Percentiles rank a stretch among this genome's conserved stretches.
These are phyloP conservation scores for Parietichytrium sp. DNA, from an alignment of 108 stramenopile species.

Conservation along the genomic window DNA sequence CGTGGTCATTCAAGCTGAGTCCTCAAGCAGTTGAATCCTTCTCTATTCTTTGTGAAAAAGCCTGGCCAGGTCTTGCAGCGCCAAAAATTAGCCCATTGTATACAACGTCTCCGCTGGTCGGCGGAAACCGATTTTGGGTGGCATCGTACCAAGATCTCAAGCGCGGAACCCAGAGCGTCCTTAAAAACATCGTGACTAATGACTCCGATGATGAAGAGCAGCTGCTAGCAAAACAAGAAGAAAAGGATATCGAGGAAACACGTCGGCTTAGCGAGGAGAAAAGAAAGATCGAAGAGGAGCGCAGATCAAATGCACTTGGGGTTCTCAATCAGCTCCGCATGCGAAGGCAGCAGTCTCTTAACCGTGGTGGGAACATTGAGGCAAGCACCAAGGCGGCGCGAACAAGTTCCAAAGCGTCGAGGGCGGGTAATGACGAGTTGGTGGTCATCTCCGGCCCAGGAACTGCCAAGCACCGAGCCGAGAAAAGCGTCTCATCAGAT, in stretches of 20 bases:
- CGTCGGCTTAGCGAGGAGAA: neutral
- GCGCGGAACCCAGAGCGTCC: neutral
- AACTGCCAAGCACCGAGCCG: no score
- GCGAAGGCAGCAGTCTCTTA: no score
- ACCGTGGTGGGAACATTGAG: no score
- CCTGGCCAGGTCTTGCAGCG: slow-evolving; percentile 8
- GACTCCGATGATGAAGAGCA: neutral
- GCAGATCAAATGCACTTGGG: no score
- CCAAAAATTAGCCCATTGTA: neutral
- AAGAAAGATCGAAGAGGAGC: neutral
- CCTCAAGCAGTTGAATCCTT: neutral
- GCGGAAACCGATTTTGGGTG: neutral
- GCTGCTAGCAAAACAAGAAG: neutral
- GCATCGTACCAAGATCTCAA: neutral
- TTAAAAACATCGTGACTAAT: neutral
- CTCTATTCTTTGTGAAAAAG: neutral
- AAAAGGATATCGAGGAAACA: neutral
- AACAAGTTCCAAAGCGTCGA: no score
- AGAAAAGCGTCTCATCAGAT: no score
- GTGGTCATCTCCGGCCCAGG: no score
- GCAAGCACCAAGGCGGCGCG: no score
- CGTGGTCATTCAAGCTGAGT: neutral
- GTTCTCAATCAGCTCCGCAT: no score
- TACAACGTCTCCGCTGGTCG: no score
- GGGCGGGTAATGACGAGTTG: no score